These are phyloP conservation scores for Magnolia sinica DNA, from an alignment of 164 flowering plant genomes.

Conservation along the genomic window DNA sequence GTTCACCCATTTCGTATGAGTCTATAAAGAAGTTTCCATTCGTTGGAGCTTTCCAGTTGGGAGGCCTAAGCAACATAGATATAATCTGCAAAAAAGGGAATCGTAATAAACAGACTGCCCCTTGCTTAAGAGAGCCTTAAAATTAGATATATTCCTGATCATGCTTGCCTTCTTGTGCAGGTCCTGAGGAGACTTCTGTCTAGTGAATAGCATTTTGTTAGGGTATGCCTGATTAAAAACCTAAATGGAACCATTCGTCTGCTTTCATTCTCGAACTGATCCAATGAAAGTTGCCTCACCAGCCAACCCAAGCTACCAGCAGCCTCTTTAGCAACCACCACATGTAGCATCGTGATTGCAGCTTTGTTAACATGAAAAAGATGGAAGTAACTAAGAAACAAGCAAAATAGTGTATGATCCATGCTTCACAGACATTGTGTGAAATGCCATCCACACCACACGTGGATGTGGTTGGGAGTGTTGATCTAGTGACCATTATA, in stretches of 20 bases:
- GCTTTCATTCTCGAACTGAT: slow-evolving; percentile 98
- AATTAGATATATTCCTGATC: slow-evolving; percentile 4
- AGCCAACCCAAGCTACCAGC: slow-evolving; percentile 93
- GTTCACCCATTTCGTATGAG: no score
- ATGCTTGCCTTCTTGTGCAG: slow-evolving; percentile 82
- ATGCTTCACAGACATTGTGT: no score
- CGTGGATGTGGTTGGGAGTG: no score
- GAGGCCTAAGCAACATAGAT: slow-evolving; percentile 71
- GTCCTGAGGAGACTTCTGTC: slow-evolving; percentile 88
- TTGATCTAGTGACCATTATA: no score
- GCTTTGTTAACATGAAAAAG: no score
- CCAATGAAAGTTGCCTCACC: slow-evolving; percentile 92
- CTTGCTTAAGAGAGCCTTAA: not conserved
- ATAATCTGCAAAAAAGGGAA: slow-evolving; percentile 56
- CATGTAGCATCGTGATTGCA: no score
- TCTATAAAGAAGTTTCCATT: no score
- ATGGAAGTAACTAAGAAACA: no score
- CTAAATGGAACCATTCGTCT: slow-evolving; percentile 74
- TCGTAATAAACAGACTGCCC: slow-evolving; percentile 3
- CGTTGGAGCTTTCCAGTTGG: no score
- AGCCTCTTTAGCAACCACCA: no score
- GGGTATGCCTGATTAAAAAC: slow-evolving; percentile 57
- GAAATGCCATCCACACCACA: no score
- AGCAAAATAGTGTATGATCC: no score
- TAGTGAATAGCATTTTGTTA: slow-evolving; percentile 52